phyloP scores from a whole-genome alignment of 768 basidiomycete species.

The Kwoniella newhampshirensis region DNA sequence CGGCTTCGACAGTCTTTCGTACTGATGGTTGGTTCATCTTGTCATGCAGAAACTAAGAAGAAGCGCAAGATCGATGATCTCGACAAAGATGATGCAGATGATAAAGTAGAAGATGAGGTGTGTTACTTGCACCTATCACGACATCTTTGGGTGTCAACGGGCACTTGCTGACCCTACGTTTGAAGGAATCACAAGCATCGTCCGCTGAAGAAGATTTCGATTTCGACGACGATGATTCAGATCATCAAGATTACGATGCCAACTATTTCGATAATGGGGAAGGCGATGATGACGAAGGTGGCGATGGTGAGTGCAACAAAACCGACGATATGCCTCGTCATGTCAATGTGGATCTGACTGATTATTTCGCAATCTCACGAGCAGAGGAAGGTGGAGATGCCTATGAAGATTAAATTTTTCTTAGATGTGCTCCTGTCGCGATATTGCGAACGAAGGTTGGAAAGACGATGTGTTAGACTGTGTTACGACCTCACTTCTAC shows the following conservation, averaged over 20 bases:
- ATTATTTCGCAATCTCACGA: constrained; percentile 2
- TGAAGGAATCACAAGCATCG: constrained; percentile 21
- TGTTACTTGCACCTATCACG: constrained; percentile 9
- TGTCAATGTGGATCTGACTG: too few relatives aligned
- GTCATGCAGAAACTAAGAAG: constrained; percentile 19
- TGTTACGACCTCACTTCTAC: too few relatives aligned
- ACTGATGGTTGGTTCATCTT: too few relatives aligned
- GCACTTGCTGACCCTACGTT: neutral
- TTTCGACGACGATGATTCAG: constrained; percentile 41
- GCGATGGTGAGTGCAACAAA: too few relatives aligned
- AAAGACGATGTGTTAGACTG: too few relatives aligned
- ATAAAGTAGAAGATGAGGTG: constrained; percentile 31
- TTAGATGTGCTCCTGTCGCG: too few relatives aligned
- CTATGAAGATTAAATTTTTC: constrained; percentile 29
- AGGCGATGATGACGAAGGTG: constrained; percentile 46
- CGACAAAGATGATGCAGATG: constrained; percentile 26
- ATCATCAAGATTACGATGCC: constrained; percentile 48
- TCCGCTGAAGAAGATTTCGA: constrained; percentile 40
- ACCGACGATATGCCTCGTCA: too few relatives aligned
- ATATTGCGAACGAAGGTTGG: too few relatives aligned
- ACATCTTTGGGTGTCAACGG: too few relatives aligned
- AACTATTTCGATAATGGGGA: constrained; percentile 52
- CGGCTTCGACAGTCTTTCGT: too few relatives aligned
- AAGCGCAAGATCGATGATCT: constrained; percentile 13
- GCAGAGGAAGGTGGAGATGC: constrained; percentile 26